These are phyloP conservation scores for Hanseniaspora lindneri DNA, from an alignment of 805 yeast species.

Conservation along the genomic window DNA sequence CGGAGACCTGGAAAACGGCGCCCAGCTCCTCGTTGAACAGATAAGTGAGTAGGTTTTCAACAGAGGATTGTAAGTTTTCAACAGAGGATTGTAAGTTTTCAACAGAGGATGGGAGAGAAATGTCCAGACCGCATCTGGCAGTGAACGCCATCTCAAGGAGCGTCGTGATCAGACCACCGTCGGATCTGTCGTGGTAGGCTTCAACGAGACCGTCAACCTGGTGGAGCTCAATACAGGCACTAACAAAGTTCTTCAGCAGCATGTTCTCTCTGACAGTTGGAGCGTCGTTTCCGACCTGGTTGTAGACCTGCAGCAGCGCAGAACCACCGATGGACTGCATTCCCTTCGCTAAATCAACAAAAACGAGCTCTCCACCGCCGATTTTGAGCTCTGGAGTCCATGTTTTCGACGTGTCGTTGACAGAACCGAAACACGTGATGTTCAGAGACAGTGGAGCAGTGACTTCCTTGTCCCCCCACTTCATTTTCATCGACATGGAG, in stretches of 20 bases:
- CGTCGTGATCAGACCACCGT: slow-evolving; percentile 86
- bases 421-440: slow-evolving; percentile 86
- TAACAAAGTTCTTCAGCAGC: slow-evolving; percentile 56
- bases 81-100: slow-evolving; percentile 34
- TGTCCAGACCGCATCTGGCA: slow-evolving; percentile 75
- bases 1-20: slow-evolving; percentile 80
- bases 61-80: slow-evolving; percentile 33
- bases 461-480: slow-evolving; percentile 86
- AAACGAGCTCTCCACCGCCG: slow-evolving; percentile 43
- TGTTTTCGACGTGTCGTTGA: slow-evolving; percentile 68
- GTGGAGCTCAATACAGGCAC: slow-evolving; percentile 62
- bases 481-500: slow-evolving; percentile 98
- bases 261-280: slow-evolving; percentile 70
- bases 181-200: slow-evolving; percentile 92
- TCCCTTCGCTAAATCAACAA: slow-evolving; percentile 52
- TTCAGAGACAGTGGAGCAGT: slow-evolving; percentile 89
- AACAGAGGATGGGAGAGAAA: slow-evolving; percentile 25
- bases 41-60: slow-evolving; percentile 38
- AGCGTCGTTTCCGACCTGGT: slow-evolving; percentile 67
- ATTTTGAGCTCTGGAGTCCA: slow-evolving; percentile 84
- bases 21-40: slow-evolving; percentile 92
- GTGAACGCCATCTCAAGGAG: slow-evolving; percentile 94
- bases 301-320: slow-evolving; percentile 86
- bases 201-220: slow-evolving; percentile 40
- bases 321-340: slow-evolving; percentile 74